Base-by-base conservation (phyloP, 305 asterid species). In the Fraxinus floribunda region DNA sequence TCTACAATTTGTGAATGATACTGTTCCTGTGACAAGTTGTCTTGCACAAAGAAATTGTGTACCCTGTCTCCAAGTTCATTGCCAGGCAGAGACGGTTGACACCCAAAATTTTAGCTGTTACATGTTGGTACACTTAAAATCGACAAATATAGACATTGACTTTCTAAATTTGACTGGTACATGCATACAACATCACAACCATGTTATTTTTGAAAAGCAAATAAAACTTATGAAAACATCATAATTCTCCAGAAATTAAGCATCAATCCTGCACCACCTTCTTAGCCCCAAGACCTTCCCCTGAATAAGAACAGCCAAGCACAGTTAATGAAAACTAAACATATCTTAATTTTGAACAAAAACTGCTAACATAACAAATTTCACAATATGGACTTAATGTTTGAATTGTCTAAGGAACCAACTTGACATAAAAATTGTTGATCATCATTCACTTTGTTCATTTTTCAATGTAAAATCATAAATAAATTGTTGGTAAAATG, bases 41-140 rank as follows among this genome's bases (percentile, higher is more conserved):
- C 98, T 88, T 91, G 98, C 0, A 93, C 96, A 83, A 95, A 94
- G 88, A 94, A 94, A 90, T 95, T 95, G 95, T 94, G 98, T 86
- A 94, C 97, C 90, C 99, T 89, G 79, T 92, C 98, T 84, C 97
- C 97, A 81, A 86, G 89, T 89, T 89, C 97, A 91, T 94, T 92
- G 86, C 99, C 97, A 93, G 98, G 97, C 97, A 95, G 94, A 88
- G 98, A 92, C 93, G 90, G 87, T 86, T 82, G 78, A 83, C 76
- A 77, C 85, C 73, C 81, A 82, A 76, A 84, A 68, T 68, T 80
- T 80, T 80, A 20, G 76, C 35, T 44, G 81, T 79, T 46, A 80
- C 41, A 55, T 36, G 78, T 82, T 79, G 82, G 60, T 39, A 74
- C 36, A 79, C 62, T 49, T 79, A 66, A 46, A 49, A 49, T 68